These are phyloP conservation scores for Plenodomus biglobosus DNA, from an alignment of 2,329 filamentous ascomycete genomes.

Conservation along the genomic window DNA sequence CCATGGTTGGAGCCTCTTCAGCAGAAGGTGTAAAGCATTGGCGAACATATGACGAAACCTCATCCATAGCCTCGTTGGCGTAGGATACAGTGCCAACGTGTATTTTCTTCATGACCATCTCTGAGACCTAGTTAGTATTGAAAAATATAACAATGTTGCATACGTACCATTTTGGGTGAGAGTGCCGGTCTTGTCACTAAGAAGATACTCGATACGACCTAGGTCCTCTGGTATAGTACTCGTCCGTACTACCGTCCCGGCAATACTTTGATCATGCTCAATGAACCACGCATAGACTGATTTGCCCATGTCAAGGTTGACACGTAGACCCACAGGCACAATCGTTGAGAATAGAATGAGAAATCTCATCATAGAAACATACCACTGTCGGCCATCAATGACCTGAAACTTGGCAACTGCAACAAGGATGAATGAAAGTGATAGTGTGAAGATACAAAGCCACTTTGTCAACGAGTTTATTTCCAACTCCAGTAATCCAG, in stretches of 20 bases:
- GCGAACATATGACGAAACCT: slow-evolving; percentile 81
- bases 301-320: slow-evolving; percentile 97
- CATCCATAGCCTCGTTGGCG: slow-evolving; percentile 98
- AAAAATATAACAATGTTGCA: slow-evolving; percentile 1
- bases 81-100: slow-evolving; percentile 98
- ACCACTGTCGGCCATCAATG: slow-evolving; percentile 74
- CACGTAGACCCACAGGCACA: slow-evolving; percentile 92
- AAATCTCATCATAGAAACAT: slow-evolving; percentile 97
- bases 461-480: slow-evolving; percentile 98
- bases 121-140: slow-evolving; percentile 45
- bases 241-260: slow-evolving; percentile 88
- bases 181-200: slow-evolving; percentile 98
- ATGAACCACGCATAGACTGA: slow-evolving; percentile 96
- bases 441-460: slow-evolving; percentile 82
- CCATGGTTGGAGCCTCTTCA: slow-evolving; percentile 50
- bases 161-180: slow-evolving; percentile 78
- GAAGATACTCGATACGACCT: slow-evolving; percentile 90
- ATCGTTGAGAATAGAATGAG: slow-evolving; percentile 98
- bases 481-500: slow-evolving; percentile 88
- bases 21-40: slow-evolving; percentile 69
- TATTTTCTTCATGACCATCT: slow-evolving; percentile 99
- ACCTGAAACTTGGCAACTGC: slow-evolving; percentile 77
- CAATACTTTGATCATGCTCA: slow-evolving; percentile 84
- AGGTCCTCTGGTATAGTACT: slow-evolving; percentile 97
- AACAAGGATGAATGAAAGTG: slow-evolving; percentile 84